These are phyloP conservation scores for Dothistroma pini DNA, from an alignment of 2,329 filamentous ascomycete species.

Conservation along the genomic window DNA sequence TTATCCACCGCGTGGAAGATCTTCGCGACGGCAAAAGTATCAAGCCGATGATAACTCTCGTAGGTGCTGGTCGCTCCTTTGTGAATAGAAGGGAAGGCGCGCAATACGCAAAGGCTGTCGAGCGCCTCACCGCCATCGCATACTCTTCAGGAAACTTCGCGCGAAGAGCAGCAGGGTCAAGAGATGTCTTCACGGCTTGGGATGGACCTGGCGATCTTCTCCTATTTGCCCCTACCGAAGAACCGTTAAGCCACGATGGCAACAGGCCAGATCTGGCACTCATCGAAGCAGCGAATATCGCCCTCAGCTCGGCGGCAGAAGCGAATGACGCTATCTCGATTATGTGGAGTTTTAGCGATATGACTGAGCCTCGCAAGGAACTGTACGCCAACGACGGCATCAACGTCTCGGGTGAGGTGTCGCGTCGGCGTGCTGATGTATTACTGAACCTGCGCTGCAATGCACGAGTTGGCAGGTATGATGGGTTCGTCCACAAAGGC, in stretches of 20 bases:
- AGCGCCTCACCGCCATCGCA: conserved; percentile 38
- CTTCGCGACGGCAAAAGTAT: conserved; percentile 32
- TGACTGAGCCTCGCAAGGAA: conserved; percentile 43
- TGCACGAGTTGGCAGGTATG: conserved; percentile 36
- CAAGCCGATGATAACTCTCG: conserved; percentile 46
- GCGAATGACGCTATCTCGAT: conserved; percentile 31
- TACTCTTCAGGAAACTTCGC: conserved; percentile 6
- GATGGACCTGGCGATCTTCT: conserved; percentile 33
- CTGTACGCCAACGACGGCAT: conserved; percentile 40
- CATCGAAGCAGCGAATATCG: conserved; percentile 50
- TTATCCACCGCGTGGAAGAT: conserved; percentile 42
- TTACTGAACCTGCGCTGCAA: conserved; percentile 57
- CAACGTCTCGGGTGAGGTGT: conserved; percentile 47
- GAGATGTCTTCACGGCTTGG: conserved; percentile 10
- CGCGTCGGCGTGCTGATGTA: conserved; percentile 50
- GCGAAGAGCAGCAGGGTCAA: conserved; percentile 14
- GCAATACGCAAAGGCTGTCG: conserved; percentile 47
- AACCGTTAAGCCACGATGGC: conserved; percentile 46
- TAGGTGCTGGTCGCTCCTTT: conserved; percentile 57
- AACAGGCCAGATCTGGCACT: conserved; percentile 28
- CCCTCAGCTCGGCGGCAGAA: conserved; percentile 44
- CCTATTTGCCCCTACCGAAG: conserved; percentile 46
- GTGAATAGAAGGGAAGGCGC: conserved; percentile 47
- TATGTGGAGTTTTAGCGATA: conserved; percentile 50
- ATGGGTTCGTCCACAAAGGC: conserved; percentile 45